Percentiles rank a stretch among this genome's conserved stretches.
Evolutionary conservation across 1,284 basidiomycete genomes (phyloP).

Genomic region (Boletus holoroseus): DNA sequence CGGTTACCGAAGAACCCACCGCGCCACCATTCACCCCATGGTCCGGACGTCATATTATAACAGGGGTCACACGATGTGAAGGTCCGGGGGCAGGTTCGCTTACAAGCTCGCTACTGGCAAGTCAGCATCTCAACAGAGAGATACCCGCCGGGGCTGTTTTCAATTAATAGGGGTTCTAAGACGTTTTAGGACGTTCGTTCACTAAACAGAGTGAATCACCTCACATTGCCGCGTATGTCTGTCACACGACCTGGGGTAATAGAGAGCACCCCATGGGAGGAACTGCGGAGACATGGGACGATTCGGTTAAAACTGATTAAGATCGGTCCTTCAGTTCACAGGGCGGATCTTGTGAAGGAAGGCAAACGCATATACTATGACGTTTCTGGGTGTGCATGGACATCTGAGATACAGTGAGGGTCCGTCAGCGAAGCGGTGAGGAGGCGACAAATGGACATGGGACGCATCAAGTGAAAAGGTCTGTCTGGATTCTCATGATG

Average conservation of each 20-base stretch:
- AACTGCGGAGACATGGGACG: constrained; percentile 17
- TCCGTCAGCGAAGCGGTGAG: constrained; percentile 14
- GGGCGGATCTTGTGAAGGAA: constrained; percentile 28
- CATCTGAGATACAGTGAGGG: constrained; percentile 5
- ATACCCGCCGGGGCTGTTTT: background rate
- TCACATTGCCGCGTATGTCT: constrained; percentile 6
- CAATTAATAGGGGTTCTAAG: constrained; percentile 10
- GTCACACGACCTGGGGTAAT: constrained; percentile 32
- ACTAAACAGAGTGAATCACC: constrained; percentile 10
- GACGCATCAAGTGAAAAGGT: constrained; percentile 7
- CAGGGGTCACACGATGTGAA: constrained; percentile 13
- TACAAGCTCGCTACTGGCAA: background rate
- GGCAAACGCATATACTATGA: constrained; percentile 20
- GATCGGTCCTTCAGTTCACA: constrained; percentile 14
- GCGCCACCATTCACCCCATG: constrained; percentile 3
- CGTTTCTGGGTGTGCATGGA: constrained; percentile 8
- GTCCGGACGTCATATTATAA: background rate
- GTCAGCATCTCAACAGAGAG: constrained; percentile 6
- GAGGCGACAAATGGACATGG: constrained; percentile 7
- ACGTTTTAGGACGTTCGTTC: constrained; percentile 1
- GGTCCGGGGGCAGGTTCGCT: background rate
- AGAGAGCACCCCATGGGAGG: constrained; percentile 25
- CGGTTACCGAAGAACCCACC: constrained; percentile 3
- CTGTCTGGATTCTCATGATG: constrained; percentile 16
- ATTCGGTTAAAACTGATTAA: constrained; percentile 10